Base-by-base conservation (phyloP, 306 rosid genomes). In the Hippophae rhamnoides region DNA sequence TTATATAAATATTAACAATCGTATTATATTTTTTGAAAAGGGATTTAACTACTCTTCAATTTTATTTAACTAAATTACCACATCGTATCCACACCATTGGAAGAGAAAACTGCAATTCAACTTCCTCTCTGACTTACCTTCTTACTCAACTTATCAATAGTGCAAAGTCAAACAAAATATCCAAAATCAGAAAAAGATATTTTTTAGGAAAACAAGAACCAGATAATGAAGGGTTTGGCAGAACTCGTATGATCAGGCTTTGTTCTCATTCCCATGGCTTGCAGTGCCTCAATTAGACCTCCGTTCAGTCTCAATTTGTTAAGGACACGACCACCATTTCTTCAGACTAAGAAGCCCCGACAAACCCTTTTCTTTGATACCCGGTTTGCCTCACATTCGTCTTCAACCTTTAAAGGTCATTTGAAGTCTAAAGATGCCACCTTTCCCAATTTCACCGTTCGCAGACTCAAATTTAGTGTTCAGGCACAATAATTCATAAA, bases 381-480 rank as follows among this genome's bases (percentile, higher is more conserved):
- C 61, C 58, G 27, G 49, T 57, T 52, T 59, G 68, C 58, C 46
- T 66, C 75, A 7, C 56, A 52, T 49, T 31, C 47, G 0, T 25
- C 38, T 72, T 67, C 81, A 53, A 40, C 81, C 14, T 59, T 23
- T 27, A 60, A 61, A 66, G 4, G 49, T 57, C 69, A 56, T 47
- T 75, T 67, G 47, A 6, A 48, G 27, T 57, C 74, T 69, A 65
- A 61, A 40, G 46, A 56, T 67, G 62, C 68, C 65, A 12, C 31
- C 4, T 67, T 65, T 64, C 73, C 69, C 7, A 67, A 62, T 52
- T 71, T 71, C 52, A 70, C 74, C 48, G 56, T 43, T 26, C 77
- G 55, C 41, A 75, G 79, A 12, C 80, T 56, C 61, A 63, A 67
- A 79, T 76, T 81, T 83, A 58, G 63, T 41, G 83, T 80, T 14